phyloP scores from a whole-genome alignment of 2,329 filamentous ascomycete genomes.

The Monilinia vaccinii-corymbosi region DNA sequence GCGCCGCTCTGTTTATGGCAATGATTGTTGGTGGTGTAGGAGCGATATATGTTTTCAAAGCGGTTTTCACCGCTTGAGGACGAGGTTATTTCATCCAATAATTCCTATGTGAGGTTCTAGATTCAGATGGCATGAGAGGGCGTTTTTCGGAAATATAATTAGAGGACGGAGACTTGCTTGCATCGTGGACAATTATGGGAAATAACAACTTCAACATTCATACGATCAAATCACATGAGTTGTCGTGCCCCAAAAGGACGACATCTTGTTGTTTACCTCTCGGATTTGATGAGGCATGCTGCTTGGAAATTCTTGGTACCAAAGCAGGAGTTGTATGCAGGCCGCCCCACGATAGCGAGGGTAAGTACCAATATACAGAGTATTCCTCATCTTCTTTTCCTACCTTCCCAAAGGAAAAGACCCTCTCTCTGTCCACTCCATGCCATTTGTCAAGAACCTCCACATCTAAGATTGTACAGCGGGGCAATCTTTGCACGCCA shows the following conservation, averaged over 20 bases:
- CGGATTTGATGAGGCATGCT: neutral
- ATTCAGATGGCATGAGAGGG: neutral
- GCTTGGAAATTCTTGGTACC: no score
- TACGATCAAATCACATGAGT: neutral
- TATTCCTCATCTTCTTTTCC: neutral
- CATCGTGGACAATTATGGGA: neutral
- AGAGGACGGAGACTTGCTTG: neutral
- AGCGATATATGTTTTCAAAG: constrained; percentile 22
- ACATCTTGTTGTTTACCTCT: neutral
- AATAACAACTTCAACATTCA: neutral
- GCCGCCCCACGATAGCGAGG: neutral
- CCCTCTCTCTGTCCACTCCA: neutral
- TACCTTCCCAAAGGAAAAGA: neutral
- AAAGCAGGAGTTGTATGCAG: neutral
- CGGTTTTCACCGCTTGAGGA: constrained; percentile 9
- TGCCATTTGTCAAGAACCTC: neutral
- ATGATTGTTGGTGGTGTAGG: constrained; percentile 25
- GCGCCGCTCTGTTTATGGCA: constrained; percentile 26
- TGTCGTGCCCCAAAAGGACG: neutral
- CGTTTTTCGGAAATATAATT: neutral
- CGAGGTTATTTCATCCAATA: neutral
- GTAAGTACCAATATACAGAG: no score
- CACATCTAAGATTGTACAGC: neutral
- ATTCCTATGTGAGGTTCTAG: neutral
- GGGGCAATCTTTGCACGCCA: neutral